phyloP scores from a whole-genome alignment of 305 asterid genomes.

The Solanum hybrid region DNA sequence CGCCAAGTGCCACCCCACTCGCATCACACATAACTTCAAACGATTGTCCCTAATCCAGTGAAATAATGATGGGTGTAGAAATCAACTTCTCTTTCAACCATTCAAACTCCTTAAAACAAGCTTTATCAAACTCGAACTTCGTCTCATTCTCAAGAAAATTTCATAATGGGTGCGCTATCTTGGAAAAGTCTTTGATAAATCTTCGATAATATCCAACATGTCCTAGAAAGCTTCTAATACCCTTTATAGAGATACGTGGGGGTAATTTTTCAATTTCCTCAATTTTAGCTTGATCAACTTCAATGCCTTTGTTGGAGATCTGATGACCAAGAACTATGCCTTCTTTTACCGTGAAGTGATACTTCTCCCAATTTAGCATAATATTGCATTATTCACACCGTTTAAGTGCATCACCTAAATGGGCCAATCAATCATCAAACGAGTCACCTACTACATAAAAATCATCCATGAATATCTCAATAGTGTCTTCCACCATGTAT shows the following conservation, averaged over 20 bases:
- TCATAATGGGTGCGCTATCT: not conserved
- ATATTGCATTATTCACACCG: not conserved
- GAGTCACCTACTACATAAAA: not conserved
- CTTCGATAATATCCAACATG: not conserved
- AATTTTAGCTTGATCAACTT: not conserved
- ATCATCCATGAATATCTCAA: not conserved
- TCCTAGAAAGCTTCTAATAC: not conserved
- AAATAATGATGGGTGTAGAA: not conserved
- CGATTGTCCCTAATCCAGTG: not conserved
- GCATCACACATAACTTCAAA: not conserved
- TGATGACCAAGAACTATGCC: not conserved
- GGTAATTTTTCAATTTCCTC: not conserved
- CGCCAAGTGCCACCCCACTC: not conserved
- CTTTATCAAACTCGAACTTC: not conserved
- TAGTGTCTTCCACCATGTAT: not conserved
- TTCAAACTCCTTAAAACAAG: not conserved
- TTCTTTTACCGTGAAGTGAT: not conserved
- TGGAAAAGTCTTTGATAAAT: not conserved
- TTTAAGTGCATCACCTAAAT: not conserved
- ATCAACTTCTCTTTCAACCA: not conserved
- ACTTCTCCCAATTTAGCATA: not conserved
- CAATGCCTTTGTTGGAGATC: not conserved
- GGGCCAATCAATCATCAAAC: not conserved
- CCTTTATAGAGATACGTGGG: not conserved
- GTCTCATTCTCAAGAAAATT: not conserved